Conservation (phyloP, 2,329 filamentous ascomycete genomes). For the Apiospora phragmitis region DNA sequence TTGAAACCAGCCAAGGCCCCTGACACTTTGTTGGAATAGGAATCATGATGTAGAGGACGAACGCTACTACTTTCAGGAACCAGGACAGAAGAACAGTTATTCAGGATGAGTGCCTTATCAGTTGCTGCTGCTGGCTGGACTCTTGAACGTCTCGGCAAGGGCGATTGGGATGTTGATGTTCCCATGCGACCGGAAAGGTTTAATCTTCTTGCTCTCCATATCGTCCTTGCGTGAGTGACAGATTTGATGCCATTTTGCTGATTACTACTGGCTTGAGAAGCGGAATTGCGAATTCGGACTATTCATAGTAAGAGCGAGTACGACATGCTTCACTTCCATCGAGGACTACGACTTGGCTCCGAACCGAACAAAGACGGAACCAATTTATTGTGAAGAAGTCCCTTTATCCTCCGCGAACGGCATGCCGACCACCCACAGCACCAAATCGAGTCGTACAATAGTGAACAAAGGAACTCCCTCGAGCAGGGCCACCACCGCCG, state of each 20-base stretch:
- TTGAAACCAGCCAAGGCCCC: not conserved
- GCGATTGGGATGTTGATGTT: not conserved
- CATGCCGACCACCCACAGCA: not conserved
- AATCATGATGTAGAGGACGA: not conserved
- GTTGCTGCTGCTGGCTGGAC: not conserved
- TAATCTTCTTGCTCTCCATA: not conserved
- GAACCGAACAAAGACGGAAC: not conserved
- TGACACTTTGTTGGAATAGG: not conserved
- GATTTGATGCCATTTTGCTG: not conserved
- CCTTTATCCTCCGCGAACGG: not conserved
- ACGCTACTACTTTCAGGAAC: not conserved
- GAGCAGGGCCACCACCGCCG: not conserved
- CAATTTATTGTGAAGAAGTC: fast-evolving
- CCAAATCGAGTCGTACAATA: not conserved
- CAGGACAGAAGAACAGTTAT: not conserved
- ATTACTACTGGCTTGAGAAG: not conserved
- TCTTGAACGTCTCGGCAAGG: not conserved
- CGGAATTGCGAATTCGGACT: not conserved
- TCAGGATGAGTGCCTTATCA: not conserved
- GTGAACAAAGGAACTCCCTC: not conserved
- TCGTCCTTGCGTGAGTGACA: not conserved
- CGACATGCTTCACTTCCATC: not conserved
- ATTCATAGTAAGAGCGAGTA: not conserved
- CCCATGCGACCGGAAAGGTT: not conserved
- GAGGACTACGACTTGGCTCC: not conserved